phyloP scores from a whole-genome alignment of 371 early-diverging fungal genomes.

The Mortierella sp. region DNA sequence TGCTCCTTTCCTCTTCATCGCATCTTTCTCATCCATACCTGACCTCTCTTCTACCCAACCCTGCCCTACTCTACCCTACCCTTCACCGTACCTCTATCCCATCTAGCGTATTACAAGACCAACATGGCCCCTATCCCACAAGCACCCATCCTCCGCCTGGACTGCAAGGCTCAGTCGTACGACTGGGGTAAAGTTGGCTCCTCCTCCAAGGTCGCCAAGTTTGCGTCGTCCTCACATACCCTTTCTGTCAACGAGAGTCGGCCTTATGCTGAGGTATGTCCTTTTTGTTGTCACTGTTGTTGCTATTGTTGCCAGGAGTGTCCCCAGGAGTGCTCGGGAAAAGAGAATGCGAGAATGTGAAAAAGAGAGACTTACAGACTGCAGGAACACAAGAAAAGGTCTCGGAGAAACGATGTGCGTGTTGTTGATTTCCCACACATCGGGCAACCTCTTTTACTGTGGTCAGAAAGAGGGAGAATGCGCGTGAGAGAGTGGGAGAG shows the following conservation, averaged over 20 bases:
- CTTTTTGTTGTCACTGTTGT: not conserved
- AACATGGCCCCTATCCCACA: constrained; percentile 20
- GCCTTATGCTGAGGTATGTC: constrained; percentile 91
- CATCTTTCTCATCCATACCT: not conserved
- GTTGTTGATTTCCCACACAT: too few relatives aligned
- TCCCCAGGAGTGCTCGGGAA: too few relatives aligned
- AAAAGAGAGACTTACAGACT: too few relatives aligned
- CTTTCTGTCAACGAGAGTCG: constrained; percentile 64
- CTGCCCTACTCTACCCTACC: constrained; percentile 1
- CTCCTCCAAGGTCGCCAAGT: constrained; percentile 85
- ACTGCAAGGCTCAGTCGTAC: constrained; percentile 82
- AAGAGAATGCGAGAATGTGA: too few relatives aligned
- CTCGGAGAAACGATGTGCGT: too few relatives aligned
- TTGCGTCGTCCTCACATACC: constrained; percentile 68
- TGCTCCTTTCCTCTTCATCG: not conserved
- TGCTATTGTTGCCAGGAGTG: not conserved
- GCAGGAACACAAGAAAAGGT: too few relatives aligned
- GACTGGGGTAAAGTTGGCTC: constrained; percentile 96
- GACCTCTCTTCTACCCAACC: not conserved
- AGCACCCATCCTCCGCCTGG: constrained; percentile 62
- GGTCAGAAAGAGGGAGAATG: too few relatives aligned
- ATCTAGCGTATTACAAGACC: not conserved
- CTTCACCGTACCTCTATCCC: not conserved
- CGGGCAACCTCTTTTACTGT: too few relatives aligned
- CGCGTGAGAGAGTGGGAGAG: too few relatives aligned